Conservation (phyloP, 1,284 basidiomycete genomes). For the Apiotrichum laibachii region DNA sequence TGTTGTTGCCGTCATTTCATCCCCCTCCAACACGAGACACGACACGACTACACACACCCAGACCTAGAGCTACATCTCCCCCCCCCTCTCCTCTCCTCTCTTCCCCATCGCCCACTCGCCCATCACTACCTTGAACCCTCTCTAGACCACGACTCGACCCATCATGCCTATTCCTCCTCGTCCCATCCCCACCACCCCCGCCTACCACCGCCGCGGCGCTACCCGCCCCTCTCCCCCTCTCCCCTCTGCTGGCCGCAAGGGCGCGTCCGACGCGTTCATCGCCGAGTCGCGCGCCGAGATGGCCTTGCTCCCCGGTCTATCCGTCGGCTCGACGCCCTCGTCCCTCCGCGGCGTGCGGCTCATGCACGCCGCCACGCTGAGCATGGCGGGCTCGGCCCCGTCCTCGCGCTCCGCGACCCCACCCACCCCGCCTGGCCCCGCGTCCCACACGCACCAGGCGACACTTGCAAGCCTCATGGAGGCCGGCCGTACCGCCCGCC, state of each 20-base stretch:
- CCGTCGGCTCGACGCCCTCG: constrained; percentile 8
- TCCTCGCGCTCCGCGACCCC: constrained; percentile 1
- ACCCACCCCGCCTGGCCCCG: background rate
- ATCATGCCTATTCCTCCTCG: constrained; percentile 41
- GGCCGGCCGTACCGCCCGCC: constrained; percentile 36
- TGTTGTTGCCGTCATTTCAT: too few relatives aligned
- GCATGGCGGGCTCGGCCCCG: background rate
- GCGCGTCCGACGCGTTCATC: constrained; percentile 17
- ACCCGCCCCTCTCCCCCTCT: constrained; percentile 23
- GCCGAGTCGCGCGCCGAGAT: constrained; percentile 40
- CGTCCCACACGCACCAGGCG: constrained; percentile 6
- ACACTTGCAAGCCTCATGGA: constrained; percentile 27
- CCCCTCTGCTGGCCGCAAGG: constrained; percentile 15
- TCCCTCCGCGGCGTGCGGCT: constrained; percentile 13
- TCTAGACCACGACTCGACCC: background rate
- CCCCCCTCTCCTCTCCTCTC: too few relatives aligned
- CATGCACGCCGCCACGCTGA: background rate
- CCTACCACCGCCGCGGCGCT: constrained; percentile 14
- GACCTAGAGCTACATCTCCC: too few relatives aligned
- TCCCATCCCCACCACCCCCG: constrained; percentile 28
- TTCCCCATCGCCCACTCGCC: too few relatives aligned
- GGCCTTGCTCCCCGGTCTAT: constrained; percentile 20
- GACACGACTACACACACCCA: too few relatives aligned
- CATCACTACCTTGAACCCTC: too few relatives aligned
- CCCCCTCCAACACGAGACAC: too few relatives aligned